Evolutionary conservation across 106 monocot species (phyloP).

Genomic region (Gastrodia elata): DNA sequence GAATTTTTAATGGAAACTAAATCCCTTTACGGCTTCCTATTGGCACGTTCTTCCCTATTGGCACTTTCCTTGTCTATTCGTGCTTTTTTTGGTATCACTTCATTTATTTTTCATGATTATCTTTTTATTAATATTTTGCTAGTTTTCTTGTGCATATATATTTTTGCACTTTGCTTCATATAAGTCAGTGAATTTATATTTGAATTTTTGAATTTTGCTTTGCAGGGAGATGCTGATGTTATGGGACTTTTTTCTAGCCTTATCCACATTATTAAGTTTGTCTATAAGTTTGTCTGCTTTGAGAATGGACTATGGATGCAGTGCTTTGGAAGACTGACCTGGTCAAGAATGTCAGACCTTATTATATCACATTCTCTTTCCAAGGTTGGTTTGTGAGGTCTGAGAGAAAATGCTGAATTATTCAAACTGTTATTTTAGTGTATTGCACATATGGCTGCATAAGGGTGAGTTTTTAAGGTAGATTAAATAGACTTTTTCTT

Average conservation of each 20-base stretch:
- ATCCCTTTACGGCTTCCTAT: background rate
- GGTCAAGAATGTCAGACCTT: constrained; percentile 77
- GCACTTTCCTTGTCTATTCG: background rate
- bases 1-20: background rate
- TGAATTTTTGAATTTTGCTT: constrained; percentile 1
- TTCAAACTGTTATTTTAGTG: background rate
- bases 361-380: constrained; percentile 77
- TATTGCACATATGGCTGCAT: background rate
- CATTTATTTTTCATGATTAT: background rate
- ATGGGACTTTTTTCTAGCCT: constrained; percentile 47
- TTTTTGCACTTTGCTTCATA: background rate
- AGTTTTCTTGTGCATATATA: background rate
- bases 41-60: background rate
- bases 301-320: constrained; percentile 59
- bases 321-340: constrained; percentile 70
- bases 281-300: constrained; percentile 51
- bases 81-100: background rate
- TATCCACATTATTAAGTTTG: constrained; percentile 62
- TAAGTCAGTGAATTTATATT: constrained; percentile 3
- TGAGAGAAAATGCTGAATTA: constrained; percentile 7
- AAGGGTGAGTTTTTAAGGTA: background rate
- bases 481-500: background rate
- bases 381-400: constrained; percentile 40
- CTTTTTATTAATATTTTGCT: background rate
- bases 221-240: constrained; percentile 47